These are phyloP conservation scores for Trichoderma asperelloides DNA, from an alignment of 495 filamentous ascomycete genomes.

Conservation along the genomic window DNA sequence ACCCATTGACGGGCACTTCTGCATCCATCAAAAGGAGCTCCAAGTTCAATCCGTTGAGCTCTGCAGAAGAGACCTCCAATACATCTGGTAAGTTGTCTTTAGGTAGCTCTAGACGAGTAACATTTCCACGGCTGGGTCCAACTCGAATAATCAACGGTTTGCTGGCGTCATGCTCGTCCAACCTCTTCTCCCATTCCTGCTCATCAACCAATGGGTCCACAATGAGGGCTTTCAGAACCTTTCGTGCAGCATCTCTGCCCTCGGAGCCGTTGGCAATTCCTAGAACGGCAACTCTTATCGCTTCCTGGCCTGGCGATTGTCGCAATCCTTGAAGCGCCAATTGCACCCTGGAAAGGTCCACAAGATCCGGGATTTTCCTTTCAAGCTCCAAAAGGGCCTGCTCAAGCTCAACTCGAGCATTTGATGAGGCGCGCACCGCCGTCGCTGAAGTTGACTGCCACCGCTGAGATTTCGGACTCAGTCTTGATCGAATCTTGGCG, in stretches of 20 bases:
- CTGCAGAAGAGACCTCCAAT: conserved; percentile 51
- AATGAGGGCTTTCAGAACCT: conserved; percentile 60
- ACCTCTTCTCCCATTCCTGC: conserved; percentile 60
- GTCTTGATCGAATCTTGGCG: background rate
- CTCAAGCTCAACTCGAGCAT: conserved; percentile 46
- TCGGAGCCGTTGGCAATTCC: conserved; percentile 28
- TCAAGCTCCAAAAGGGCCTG: conserved; percentile 53
- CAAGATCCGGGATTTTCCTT: conserved; percentile 50
- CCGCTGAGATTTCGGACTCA: background rate
- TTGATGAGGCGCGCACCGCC: background rate
- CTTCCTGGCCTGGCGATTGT: conserved; percentile 46
- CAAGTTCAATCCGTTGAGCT: conserved; percentile 57
- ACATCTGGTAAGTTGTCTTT: background rate
- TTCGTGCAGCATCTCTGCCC: conserved; percentile 27
- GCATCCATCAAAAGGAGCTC: conserved; percentile 66
- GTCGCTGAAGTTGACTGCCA: conserved; percentile 9
- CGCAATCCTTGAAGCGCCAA: conserved; percentile 72
- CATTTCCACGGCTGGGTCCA: conserved; percentile 11
- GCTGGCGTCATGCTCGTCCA: conserved; percentile 39
- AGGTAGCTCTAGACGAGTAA: background rate
- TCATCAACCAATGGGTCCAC: conserved; percentile 64
- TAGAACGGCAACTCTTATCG: conserved; percentile 63
- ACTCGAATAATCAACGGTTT: conserved; percentile 40
- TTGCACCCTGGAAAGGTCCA: conserved; percentile 68
- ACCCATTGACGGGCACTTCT: conserved; percentile 21